Conservation (phyloP, 2,329 filamentous ascomycete genomes). For the Phyllosticta capitalensis region DNA sequence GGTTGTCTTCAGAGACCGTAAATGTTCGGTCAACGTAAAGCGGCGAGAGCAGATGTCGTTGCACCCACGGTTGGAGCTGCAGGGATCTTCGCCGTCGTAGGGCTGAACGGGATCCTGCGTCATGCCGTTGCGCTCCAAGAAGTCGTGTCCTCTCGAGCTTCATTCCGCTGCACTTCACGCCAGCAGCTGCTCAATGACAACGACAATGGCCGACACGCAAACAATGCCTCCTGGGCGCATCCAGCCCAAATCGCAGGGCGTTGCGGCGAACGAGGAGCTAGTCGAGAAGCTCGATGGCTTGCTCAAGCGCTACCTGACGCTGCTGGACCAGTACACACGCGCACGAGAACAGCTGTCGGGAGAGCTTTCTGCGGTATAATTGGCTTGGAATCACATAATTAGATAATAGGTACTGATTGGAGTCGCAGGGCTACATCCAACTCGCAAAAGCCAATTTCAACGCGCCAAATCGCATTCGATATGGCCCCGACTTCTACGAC, state of each 20-base stretch:
- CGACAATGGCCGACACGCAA: not conserved
- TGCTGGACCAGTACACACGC: slow-evolving; percentile 57
- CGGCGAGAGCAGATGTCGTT: not conserved
- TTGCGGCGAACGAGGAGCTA: slow-evolving; percentile 15
- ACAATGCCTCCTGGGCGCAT: not conserved
- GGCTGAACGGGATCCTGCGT: slow-evolving; percentile 1
- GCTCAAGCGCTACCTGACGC: slow-evolving; percentile 54
- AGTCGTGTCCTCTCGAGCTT: not conserved
- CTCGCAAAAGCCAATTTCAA: slow-evolving; percentile 70
- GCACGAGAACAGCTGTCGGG: slow-evolving; percentile 46
- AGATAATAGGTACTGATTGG: not conserved
- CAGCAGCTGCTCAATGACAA: not conserved
- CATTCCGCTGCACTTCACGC: not conserved
- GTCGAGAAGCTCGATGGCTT: slow-evolving; percentile 49
- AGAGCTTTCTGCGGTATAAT: slow-evolving; percentile 45
- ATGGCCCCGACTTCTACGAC: slow-evolving; percentile 63
- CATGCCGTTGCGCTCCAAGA: slow-evolving; percentile 1
- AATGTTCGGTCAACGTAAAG: not conserved
- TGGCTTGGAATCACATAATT: not conserved
- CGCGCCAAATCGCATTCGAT: slow-evolving; percentile 52
- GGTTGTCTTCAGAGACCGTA: not conserved
- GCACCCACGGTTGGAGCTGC: not conserved
- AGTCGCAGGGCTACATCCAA: slow-evolving; percentile 34
- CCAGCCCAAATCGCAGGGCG: not conserved
- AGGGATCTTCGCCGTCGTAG: slow-evolving; percentile 3